Evolutionary conservation across 2,329 filamentous ascomycete genomes (phyloP).

Genomic region (Sclerotinia subarctica): DNA sequence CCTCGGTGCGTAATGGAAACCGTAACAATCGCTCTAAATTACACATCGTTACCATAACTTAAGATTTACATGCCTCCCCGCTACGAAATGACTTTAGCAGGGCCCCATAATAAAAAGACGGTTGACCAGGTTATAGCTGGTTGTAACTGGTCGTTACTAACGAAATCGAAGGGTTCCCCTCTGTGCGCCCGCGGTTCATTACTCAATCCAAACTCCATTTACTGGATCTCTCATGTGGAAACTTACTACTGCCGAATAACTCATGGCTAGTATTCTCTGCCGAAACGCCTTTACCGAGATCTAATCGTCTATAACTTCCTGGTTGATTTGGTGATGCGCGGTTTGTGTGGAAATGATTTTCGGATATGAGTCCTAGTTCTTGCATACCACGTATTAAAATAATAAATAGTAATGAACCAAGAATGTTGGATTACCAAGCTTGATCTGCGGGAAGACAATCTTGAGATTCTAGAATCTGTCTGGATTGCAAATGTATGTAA

Average conservation of each 20-base stretch:
- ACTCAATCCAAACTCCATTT: slow-evolving; percentile 9
- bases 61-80: not conserved
- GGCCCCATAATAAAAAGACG: not conserved
- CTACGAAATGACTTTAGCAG: not conserved
- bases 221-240: not conserved
- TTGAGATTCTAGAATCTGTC: not conserved
- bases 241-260: not conserved
- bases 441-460: not conserved
- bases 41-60: not conserved
- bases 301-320: slow-evolving; percentile 2
- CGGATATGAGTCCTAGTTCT: slow-evolving; percentile 6
- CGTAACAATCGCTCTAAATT: not conserved
- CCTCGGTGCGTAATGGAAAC: not conserved
- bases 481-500: not conserved
- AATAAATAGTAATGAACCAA: not conserved
- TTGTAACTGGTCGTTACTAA: not conserved
- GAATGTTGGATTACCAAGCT: not conserved
- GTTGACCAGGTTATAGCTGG: not conserved
- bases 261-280: not conserved
- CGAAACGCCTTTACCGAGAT: slow-evolving; percentile 6
- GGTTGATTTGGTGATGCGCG: not conserved
- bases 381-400: not conserved
- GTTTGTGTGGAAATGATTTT: not conserved
- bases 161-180: not conserved
- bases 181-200: slow-evolving; percentile 9